A percentile compares a stretch with the other conserved stretches of the same genome.
Evolutionary conservation across 2,329 filamentous ascomycete genomes (phyloP).

Genomic region (Ophiosphaerella narmari): DNA sequence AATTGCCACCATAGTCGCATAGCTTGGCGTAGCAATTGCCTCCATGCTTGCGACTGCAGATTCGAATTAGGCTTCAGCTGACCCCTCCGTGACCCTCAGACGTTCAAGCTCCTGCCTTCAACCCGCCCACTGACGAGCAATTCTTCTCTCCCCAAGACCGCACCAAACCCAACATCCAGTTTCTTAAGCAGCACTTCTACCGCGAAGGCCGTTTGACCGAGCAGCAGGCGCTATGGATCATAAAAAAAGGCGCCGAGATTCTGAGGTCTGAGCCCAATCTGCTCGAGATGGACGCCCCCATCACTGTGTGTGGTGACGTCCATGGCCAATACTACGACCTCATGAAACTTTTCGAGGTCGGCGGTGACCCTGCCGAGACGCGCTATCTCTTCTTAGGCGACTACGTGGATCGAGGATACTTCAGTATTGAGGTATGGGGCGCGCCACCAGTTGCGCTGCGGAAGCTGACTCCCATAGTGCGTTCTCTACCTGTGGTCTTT

Average conservation of each 20-base stretch:
- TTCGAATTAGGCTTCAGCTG: conserved; percentile 28
- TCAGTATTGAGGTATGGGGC: conserved; percentile 80
- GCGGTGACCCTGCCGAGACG: conserved; percentile 94
- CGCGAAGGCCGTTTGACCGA: conserved; percentile 95
- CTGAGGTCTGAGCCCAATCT: conserved; percentile 91
- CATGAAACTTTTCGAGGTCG: conserved; percentile 99
- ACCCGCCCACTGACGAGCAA: conserved; percentile 88
- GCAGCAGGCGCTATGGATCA: conserved; percentile 95
- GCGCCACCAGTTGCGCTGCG: not conserved
- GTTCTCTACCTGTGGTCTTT: conserved; percentile 96
- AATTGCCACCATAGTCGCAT: conserved; percentile 9
- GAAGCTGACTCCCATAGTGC: conserved; percentile 61
- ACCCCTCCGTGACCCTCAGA: conserved; percentile 60
- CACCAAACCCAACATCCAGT: conserved; percentile 87
- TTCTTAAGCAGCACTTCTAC: conserved; percentile 98
- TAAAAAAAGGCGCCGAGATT: conserved; percentile 84
- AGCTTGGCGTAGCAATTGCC: conserved; percentile 4
- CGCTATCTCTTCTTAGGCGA: conserved; percentile 96
- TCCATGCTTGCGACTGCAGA: conserved; percentile 1
- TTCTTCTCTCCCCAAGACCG: conserved; percentile 88
- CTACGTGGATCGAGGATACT: conserved; percentile 98
- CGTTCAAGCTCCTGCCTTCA: conserved; percentile 95
- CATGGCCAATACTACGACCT: conserved; percentile 99
- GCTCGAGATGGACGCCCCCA: conserved; percentile 98
- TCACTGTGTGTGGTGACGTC: conserved; percentile 97